Evolutionary conservation across 2,329 filamentous ascomycete species (phyloP), one percentile per base, ranked within the genome.

Genomic region (Alternaria longipes): DNA sequence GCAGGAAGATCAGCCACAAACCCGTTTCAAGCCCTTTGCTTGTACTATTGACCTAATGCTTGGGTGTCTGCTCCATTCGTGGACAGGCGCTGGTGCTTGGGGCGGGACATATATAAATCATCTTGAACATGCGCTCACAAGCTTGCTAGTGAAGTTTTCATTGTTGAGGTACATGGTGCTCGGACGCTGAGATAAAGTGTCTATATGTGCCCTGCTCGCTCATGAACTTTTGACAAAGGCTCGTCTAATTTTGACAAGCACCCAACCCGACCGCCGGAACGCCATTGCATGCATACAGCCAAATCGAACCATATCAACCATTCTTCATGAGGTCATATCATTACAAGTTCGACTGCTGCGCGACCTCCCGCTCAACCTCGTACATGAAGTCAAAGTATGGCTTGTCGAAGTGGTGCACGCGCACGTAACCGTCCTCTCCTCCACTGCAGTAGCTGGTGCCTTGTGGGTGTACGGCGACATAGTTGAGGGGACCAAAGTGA

Each of bases 321-420:
- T 66, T 51, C 56, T 58, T 67, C 64, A 66, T 66, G 65, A 60
- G 47, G 28, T 53, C 56, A 30, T 65, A 56, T 44, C 22, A 57
- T 73, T 75, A 79, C 71, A 78, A 68, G 66, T 76, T 77, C 59
- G 74, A 72, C 73, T 82, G 83, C 62, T 50, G 46, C 46, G 65
- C 71, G 47, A 69, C 71, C 59, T 97, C 94, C 81, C 94, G 87
- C 89, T 99, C 95, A 64, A 98, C 95, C 86, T 99, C 95, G 81
- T 97, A 99, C 85, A 91, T 88, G 84, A 99, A 99, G 82, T 99
- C 95, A 81, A 95, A 98, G 86, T 97, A 99, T 65, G 91, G 88
- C 86, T 97, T 97, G 84, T 99, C 95, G 82, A 99, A 99, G 83
- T 97, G 93, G 84, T 99, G 95, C 71, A 98, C 90, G 77, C 95